Base-by-base conservation (phyloP, 139 green algal genomes). In the Nannochloris sp. region DNA sequence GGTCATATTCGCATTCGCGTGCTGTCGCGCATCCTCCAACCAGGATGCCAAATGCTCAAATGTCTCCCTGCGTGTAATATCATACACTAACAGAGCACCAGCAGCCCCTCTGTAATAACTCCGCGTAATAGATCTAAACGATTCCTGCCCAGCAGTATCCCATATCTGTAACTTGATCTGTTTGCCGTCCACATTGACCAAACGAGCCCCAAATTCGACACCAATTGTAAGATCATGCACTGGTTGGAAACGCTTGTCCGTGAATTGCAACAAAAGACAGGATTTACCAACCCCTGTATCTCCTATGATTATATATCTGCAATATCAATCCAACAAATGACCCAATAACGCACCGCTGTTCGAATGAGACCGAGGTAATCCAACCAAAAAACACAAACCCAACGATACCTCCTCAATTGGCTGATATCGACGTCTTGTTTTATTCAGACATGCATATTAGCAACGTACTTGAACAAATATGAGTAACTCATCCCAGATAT, bases 1-100 rank as follows among this genome's bases (percentile, higher is more conserved):
- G 49, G 92, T 99, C 94, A 99, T 99, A 82, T 96, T 95, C 31
- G 89, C 86, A 82, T 99, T 99, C 20, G 94, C 94, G 68, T 99
- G 94, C 79, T 97, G 92, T 45, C 93, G 76, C 6, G 94, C 94
- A 69, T 99, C 94, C 63, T 99, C 94, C 49, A 99, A 79, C 94
- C 94, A 99, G 68, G 78, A 92, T 2, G 92, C 86, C 33, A 99
- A 72, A 67, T 97, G 90, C 68, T 97, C 92, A 77, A 97, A 98
- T 5, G 93, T 99, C 61, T 99, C 94, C 14, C 94, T 77, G 61
- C 90, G 79, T n/a, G 93, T 97, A 67, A 98, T 98, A 74, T 99
- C 93, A 71, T 99, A 99, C 23, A 99, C 93, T 26, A 99, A 80
- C 48, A 99, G 72, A 33, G 94, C 94, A 0, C 94, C 94, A n/a